A percentile compares a stretch with the other conserved stretches of the same genome.
These are phyloP conservation scores for Scleroderma bovista DNA, from an alignment of 768 basidiomycete genomes.

Conservation along the genomic window DNA sequence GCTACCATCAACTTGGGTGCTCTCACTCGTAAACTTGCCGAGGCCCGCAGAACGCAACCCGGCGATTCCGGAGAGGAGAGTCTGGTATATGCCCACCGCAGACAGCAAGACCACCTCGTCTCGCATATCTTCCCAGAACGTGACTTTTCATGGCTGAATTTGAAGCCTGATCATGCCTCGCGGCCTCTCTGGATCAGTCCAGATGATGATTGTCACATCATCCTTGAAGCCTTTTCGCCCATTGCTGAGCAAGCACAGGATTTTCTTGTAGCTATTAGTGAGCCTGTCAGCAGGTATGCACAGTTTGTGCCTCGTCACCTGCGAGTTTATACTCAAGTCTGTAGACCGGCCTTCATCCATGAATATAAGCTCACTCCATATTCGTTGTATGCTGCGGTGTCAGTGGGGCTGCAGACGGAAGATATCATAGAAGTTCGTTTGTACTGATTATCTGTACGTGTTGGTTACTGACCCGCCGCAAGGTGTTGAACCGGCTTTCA, in stretches of 20 bases:
- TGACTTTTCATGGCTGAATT: constrained; percentile 80
- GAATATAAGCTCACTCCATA: constrained; percentile 99
- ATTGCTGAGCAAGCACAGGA: constrained; percentile 98
- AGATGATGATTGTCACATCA: constrained; percentile 86
- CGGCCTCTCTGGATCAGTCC: constrained; percentile 97
- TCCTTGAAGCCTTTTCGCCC: constrained; percentile 95
- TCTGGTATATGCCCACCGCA: constrained; percentile 58
- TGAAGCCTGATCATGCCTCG: constrained; percentile 88
- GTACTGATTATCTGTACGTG: constrained; percentile 8
- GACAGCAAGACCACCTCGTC: constrained; percentile 69
- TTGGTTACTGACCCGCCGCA: constrained; percentile 29
- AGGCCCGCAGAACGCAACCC: constrained; percentile 44
- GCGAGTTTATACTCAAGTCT: constrained; percentile 10
- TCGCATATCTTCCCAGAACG: constrained; percentile 81
- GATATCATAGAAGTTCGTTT: constrained; percentile 92
- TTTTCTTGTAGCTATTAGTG: constrained; percentile 95
- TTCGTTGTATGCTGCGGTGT: constrained; percentile 97
- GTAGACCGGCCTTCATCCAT: constrained; percentile 94
- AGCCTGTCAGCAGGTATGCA: constrained; percentile 95
- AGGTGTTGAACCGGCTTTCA: constrained; percentile 78
- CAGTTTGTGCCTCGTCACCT: constrained; percentile 22
- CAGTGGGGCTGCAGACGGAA: constrained; percentile 94
- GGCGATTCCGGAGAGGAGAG: constrained; percentile 39
- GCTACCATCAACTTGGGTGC: constrained; percentile 88
- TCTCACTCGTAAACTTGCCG: constrained; percentile 71